These are phyloP conservation scores for Zoysia matrella DNA, from an alignment of 202 grass and related monocot genomes.

Conservation along the genomic window DNA sequence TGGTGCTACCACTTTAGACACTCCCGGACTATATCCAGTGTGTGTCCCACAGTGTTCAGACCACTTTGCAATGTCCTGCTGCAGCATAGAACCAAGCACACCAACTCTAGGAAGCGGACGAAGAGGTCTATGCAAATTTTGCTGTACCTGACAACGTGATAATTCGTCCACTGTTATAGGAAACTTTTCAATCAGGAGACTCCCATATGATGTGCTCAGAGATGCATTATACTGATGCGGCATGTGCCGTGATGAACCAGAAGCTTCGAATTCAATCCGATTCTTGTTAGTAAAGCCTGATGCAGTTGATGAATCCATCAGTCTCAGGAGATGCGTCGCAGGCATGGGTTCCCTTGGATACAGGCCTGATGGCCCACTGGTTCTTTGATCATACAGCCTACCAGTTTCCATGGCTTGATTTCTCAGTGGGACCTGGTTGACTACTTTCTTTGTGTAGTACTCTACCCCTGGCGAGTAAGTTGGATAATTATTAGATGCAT, in stretches of 20 bases:
- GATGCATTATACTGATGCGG: conserved; percentile 42
- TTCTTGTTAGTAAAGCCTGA: conserved; percentile 40
- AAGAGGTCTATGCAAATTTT: conserved; percentile 56
- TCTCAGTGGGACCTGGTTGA: conserved; percentile 36
- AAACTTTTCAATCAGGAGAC: conserved; percentile 26
- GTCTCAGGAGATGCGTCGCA: conserved; percentile 64
- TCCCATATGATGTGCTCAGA: conserved; percentile 36
- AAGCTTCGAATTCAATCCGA: conserved; percentile 37
- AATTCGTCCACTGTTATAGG: conserved; percentile 45
- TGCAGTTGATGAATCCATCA: conserved; percentile 60
- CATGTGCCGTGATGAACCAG: conserved; percentile 11
- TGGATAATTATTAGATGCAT: conserved; percentile 37
- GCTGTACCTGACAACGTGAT: conserved; percentile 22
- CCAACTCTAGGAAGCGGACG: conserved; percentile 74
- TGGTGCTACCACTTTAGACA: conserved; percentile 34
- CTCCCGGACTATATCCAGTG: conserved; percentile 54
- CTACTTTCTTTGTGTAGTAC: conserved; percentile 32
- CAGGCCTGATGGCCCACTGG: conserved; percentile 24
- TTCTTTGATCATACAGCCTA: conserved; percentile 47
- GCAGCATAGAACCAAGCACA: conserved; percentile 61
- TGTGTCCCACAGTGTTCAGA: conserved; percentile 52
- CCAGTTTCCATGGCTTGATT: conserved; percentile 40
- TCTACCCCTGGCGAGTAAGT: conserved; percentile 34
- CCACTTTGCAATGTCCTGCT: conserved; percentile 75
- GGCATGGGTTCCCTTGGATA: conserved; percentile 63